Conservation (phyloP, 2,329 filamentous ascomycete genomes). For the Cladophialophora yegresii region DNA sequence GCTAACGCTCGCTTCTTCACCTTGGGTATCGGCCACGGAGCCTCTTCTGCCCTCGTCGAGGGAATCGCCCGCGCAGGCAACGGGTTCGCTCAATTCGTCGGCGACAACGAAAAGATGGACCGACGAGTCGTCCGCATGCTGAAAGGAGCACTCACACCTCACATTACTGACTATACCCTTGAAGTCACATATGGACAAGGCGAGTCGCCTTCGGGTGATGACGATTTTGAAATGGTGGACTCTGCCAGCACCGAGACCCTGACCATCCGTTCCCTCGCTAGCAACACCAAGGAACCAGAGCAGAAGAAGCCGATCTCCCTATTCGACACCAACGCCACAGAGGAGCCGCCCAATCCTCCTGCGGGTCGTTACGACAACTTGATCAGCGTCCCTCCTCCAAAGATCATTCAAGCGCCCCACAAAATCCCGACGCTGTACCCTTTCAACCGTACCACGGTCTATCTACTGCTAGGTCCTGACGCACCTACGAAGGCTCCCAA, state of each 20-base stretch:
- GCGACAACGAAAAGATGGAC: constrained; percentile 65
- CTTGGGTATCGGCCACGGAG: constrained; percentile 57
- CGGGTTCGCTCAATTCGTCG: constrained; percentile 64
- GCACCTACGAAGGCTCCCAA: constrained; percentile 52
- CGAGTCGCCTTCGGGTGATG: constrained; percentile 41
- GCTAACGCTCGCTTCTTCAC: constrained; percentile 57
- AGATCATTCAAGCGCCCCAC: constrained; percentile 65
- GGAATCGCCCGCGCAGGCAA: constrained; percentile 61
- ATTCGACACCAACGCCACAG: constrained; percentile 56
- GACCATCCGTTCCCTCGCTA: constrained; percentile 3
- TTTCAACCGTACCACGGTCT: constrained; percentile 66
- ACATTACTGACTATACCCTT: constrained; percentile 64
- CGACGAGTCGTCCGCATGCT: constrained; percentile 72
- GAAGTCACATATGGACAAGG: constrained; percentile 60
- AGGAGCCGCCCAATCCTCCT: constrained; percentile 44
- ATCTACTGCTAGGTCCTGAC: constrained; percentile 63
- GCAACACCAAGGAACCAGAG: constrained; percentile 24
- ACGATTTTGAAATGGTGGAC: constrained; percentile 66
- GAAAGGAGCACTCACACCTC: constrained; percentile 67
- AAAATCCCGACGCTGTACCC: constrained; percentile 66
- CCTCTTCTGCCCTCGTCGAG: constrained; percentile 60
- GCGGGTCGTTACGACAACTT: constrained; percentile 52
- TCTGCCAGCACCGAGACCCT: constrained; percentile 44
- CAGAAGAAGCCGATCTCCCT: constrained; percentile 54
- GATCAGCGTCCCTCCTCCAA: constrained; percentile 56